Percentiles rank a stretch among this genome's conserved stretches.
Evolutionary conservation across 2,329 filamentous ascomycete genomes (phyloP).

Genomic region (Botrytis tulipae): DNA sequence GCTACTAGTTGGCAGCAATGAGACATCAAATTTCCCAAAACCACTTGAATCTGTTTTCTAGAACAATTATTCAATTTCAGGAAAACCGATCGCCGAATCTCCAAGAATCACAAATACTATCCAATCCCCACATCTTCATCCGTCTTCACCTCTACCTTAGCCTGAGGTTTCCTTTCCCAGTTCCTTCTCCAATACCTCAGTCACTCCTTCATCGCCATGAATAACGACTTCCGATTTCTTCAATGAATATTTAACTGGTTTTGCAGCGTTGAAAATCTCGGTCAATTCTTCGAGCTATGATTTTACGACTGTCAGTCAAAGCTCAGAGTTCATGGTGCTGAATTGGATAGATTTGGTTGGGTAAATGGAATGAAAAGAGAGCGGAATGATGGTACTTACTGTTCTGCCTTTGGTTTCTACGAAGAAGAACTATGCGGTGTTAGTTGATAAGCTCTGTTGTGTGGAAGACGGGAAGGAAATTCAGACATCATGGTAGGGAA

Average conservation of each 20-base stretch:
- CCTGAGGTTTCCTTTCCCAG: background rate
- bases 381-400: background rate
- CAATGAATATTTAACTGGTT: conserved; percentile 16
- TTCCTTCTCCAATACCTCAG: conserved; percentile 3
- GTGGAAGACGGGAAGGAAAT: too few species aligned
- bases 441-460: background rate
- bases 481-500: background rate
- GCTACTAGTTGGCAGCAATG: background rate
- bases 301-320: background rate
- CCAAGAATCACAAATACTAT: background rate
- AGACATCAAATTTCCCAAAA: background rate
- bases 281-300: conserved; percentile 15
- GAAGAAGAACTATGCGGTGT: conserved; percentile 9
- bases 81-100: background rate
- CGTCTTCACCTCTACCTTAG: background rate
- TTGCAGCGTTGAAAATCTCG: conserved; percentile 13
- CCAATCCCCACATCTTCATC: background rate
- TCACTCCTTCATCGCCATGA: background rate
- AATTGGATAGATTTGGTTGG: background rate
- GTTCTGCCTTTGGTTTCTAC: conserved; percentile 19
- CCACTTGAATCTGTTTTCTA: rapidly evolving
- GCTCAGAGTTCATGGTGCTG: too few species aligned
- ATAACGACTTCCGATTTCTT: background rate
- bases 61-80: background rate
- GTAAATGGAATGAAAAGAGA: too few species aligned